phyloP scores from a whole-genome alignment of 352 stramenopile genomes.

The Pythium guiyangense region DNA sequence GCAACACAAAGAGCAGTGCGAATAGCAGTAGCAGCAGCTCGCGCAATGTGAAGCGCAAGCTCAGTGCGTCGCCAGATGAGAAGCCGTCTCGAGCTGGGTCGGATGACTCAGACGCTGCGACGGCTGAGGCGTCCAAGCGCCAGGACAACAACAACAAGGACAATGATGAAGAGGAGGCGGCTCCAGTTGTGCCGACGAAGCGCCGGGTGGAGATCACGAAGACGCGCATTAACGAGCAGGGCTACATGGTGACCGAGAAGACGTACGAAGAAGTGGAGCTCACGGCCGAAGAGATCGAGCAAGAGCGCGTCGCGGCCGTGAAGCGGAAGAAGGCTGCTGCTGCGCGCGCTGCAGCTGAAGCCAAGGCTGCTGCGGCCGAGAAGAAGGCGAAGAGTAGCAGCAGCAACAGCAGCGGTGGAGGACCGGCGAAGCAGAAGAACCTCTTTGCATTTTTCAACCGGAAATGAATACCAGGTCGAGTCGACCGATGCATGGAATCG shows the following conservation, averaged over 20 bases:
- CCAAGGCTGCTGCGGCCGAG: slow-evolving; percentile 51
- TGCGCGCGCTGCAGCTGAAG: slow-evolving; percentile 30
- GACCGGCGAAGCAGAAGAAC: slow-evolving; percentile 59
- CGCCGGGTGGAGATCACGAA: slow-evolving; percentile 58
- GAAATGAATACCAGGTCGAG: slow-evolving; percentile 13
- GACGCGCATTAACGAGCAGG: slow-evolving; percentile 73
- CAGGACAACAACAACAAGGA: slow-evolving; percentile 13
- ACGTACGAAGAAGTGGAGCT: slow-evolving; percentile 67
- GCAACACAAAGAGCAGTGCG: slow-evolving; percentile 4
- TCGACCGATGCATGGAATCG: background rate
- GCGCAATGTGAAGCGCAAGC: slow-evolving; percentile 42
- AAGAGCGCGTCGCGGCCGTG: slow-evolving; percentile 37
- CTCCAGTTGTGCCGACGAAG: slow-evolving; percentile 27
- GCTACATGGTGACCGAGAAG: slow-evolving; percentile 86
- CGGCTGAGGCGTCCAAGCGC: slow-evolving; percentile 7
- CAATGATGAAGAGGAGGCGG: slow-evolving; percentile 10
- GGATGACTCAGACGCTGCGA: slow-evolving; percentile 5
- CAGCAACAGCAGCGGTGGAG: slow-evolving; percentile 12
- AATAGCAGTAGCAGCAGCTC: slow-evolving; percentile 3
- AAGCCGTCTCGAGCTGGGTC: slow-evolving; percentile 5
- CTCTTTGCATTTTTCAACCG: slow-evolving; percentile 60
- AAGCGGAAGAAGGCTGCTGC: slow-evolving; percentile 55
- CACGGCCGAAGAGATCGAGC: slow-evolving; percentile 45
- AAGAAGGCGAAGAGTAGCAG: slow-evolving; percentile 10
- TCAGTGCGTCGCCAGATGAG: slow-evolving; percentile 27